Percentiles rank a stretch among this genome's conserved stretches.
These are phyloP conservation scores for Backusella circina DNA, from an alignment of 192 early-diverging fungal species.

Conservation along the genomic window DNA sequence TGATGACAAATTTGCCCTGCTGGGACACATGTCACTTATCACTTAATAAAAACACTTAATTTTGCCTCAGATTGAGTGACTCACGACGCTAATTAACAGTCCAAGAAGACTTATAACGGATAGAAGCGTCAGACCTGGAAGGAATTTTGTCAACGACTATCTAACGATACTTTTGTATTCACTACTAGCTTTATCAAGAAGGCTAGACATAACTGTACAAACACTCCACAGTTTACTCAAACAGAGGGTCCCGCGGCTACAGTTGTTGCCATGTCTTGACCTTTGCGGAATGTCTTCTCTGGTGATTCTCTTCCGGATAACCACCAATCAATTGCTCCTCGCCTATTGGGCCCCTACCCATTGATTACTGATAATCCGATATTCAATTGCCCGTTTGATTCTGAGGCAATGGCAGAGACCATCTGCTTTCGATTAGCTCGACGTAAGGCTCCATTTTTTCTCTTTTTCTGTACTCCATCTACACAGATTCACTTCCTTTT, in stretches of 20 bases:
- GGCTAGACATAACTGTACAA: fast-evolving
- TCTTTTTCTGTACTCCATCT: slow-evolving; percentile 19
- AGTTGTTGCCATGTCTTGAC: not conserved
- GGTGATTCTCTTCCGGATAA: not conserved
- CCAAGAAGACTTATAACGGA: not conserved
- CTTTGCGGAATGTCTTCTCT: not conserved
- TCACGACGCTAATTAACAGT: not conserved
- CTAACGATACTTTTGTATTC: not conserved
- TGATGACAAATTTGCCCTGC: too few relatives aligned
- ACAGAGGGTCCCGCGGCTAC: not conserved
- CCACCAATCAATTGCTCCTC: not conserved
- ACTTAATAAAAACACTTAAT: too few relatives aligned
- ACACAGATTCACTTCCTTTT: slow-evolving; percentile 13
- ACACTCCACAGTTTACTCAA: not conserved
- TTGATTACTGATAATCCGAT: too few relatives aligned
- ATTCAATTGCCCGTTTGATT: not conserved
- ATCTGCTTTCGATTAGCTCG: not conserved
- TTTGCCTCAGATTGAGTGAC: too few relatives aligned
- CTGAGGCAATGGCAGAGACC: not conserved
- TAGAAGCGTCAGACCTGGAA: not conserved
- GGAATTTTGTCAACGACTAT: not conserved
- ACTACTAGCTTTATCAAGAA: not conserved
- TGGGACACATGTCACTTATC: too few relatives aligned
- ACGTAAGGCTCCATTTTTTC: not conserved
- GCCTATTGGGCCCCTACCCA: not conserved